Conservation (phyloP, 257 asterid genomes). For the Salvia miltiorrhiza region DNA sequence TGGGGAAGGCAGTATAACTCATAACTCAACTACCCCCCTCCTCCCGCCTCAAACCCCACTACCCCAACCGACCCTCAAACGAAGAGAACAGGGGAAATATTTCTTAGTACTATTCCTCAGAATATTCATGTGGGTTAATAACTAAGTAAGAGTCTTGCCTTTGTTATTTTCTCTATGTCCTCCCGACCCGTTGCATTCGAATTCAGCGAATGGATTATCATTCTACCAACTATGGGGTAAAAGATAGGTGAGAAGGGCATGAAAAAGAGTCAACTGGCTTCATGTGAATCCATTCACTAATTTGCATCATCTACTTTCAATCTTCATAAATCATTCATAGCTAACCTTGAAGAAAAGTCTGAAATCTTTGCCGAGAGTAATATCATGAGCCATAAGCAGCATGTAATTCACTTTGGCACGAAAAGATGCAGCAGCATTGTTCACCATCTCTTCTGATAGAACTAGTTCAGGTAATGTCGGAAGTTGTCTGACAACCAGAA, state of each 20-base stretch:
- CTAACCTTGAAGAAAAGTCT: slow-evolving; percentile 87
- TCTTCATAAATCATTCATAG: slow-evolving; percentile 22
- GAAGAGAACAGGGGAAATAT: not conserved
- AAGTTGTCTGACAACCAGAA: slow-evolving; percentile 52
- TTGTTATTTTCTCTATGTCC: not conserved
- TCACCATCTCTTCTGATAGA: slow-evolving; percentile 93
- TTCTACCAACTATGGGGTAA: slow-evolving; percentile 12
- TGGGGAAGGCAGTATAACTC: too few relatives aligned
- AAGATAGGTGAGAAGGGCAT: not conserved
- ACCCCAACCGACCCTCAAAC: not conserved
- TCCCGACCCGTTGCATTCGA: not conserved
- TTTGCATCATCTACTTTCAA: not conserved
- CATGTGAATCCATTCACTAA: not conserved
- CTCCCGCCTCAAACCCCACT: not conserved
- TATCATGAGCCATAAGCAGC: slow-evolving; percentile 98
- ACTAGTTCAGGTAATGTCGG: slow-evolving; percentile 77
- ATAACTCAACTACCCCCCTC: too few relatives aligned
- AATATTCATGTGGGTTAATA: slow-evolving; percentile 7
- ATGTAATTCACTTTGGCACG: slow-evolving; percentile 84
- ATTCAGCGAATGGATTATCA: slow-evolving; percentile 8
- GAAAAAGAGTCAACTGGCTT: not conserved
- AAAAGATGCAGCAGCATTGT: slow-evolving; percentile 88
- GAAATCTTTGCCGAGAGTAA: slow-evolving; percentile 93
- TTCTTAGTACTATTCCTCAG: not conserved
- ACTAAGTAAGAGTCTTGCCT: slow-evolving; percentile 8